Evolutionary conservation across 2,329 filamentous ascomycete genomes (phyloP).

Genomic region (Orbilia quercus): DNA sequence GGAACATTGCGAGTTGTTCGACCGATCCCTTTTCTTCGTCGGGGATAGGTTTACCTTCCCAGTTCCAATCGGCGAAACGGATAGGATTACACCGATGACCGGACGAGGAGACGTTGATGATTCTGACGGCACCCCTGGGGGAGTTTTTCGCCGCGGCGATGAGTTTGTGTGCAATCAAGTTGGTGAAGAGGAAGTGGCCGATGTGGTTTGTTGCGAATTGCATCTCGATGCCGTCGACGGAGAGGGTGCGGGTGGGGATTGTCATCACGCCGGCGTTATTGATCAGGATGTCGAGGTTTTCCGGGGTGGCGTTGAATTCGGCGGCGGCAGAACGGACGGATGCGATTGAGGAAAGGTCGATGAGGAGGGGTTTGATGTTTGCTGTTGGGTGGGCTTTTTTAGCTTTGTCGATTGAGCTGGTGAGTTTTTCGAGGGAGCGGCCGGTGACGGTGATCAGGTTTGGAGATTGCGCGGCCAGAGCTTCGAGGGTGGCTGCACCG

Average conservation of each 20-base stretch:
- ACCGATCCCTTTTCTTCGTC: conserved; percentile 33
- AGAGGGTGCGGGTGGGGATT: conserved; percentile 55
- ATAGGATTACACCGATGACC: conserved; percentile 65
- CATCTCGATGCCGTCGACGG: conserved; percentile 63
- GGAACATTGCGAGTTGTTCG: conserved; percentile 16
- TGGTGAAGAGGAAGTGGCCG: conserved; percentile 64
- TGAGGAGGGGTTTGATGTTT: conserved; percentile 62
- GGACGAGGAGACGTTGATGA: conserved; percentile 66
- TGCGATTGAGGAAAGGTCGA: conserved; percentile 64
- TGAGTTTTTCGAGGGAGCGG: conserved; percentile 64
- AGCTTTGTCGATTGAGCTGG: conserved; percentile 63
- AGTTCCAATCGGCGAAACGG: conserved; percentile 65
- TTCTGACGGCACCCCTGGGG: conserved; percentile 45
- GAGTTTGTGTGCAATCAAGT: conserved; percentile 62
- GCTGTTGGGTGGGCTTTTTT: conserved; percentile 61
- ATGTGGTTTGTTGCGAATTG: conserved; percentile 64
- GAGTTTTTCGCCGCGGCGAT: conserved; percentile 47
- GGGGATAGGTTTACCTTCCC: conserved; percentile 61
- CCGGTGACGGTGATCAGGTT: conserved; percentile 66
- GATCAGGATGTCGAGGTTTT: conserved; percentile 64
- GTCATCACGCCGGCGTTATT: conserved; percentile 65
- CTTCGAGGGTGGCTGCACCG: conserved; percentile 62
- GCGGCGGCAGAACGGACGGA: conserved; percentile 64
- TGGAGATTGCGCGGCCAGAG: conserved; percentile 64
- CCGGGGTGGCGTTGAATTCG: conserved; percentile 62